These are phyloP conservation scores for Oenanthe sinensis DNA, from an alignment of 129 eudicot species.

Conservation along the genomic window DNA sequence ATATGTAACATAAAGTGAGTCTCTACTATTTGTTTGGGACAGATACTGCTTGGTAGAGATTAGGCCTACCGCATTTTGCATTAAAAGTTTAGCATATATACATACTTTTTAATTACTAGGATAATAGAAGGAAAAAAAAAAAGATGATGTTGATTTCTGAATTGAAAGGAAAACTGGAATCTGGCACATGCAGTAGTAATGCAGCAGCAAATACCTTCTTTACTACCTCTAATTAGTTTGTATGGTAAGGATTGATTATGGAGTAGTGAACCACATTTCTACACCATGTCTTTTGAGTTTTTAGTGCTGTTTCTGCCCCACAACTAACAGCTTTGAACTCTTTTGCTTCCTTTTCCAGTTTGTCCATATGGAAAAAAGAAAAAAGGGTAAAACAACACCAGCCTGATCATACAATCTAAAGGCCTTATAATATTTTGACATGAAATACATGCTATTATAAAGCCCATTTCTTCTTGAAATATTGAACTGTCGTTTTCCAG, in stretches of 20 bases:
- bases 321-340: constrained; percentile 26
- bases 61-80: constrained; percentile 42
- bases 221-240: constrained; percentile 17
- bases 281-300: constrained; percentile 20
- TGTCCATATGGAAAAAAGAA: background rate
- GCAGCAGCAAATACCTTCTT: background rate
- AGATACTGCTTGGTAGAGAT: constrained; percentile 35
- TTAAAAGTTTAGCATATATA: constrained; percentile 31
- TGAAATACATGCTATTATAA: background rate
- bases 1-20: constrained; percentile 30
- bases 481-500: background rate
- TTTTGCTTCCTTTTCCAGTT: background rate
- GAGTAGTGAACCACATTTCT: constrained; percentile 36
- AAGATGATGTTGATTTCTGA: constrained; percentile 36
- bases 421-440: background rate
- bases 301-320: constrained; percentile 54
- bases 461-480: constrained; percentile 8
- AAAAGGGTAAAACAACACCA: background rate
- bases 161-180: constrained; percentile 28
- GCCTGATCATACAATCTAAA: background rate
- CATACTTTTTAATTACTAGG: constrained; percentile 1
- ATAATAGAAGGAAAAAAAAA: background rate
- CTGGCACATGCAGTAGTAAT: constrained; percentile 35
- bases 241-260: constrained; percentile 27
- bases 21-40: constrained; percentile 34